These are phyloP conservation scores for Crithidia fasciculata DNA, from an alignment of 208 protist species.

Conservation along the genomic window DNA sequence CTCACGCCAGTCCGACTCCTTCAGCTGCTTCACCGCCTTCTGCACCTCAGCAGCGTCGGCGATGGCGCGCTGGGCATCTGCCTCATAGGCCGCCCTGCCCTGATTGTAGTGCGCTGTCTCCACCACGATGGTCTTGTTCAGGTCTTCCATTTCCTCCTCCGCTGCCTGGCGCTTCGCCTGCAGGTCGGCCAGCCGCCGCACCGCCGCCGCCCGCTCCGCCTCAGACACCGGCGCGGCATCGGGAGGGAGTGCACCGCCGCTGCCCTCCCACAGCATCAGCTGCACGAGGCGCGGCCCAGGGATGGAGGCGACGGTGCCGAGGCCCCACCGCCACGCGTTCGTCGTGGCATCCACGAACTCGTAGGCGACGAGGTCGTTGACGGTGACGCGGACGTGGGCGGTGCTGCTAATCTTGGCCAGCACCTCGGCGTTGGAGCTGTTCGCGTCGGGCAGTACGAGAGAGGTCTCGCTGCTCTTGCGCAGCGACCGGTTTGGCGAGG, in stretches of 20 bases:
- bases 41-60: slow-evolving; percentile 14
- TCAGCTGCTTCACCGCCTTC: slow-evolving; percentile 39
- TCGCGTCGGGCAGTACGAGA: slow-evolving; percentile 4
- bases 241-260: slow-evolving; percentile 22
- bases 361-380: slow-evolving; percentile 60
- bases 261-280: slow-evolving; percentile 45
- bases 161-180: slow-evolving; percentile 24
- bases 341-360: slow-evolving; percentile 46
- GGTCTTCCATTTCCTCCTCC: slow-evolving; percentile 32
- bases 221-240: slow-evolving; percentile 14
- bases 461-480: not conserved
- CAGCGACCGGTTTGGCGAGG: not conserved
- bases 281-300: slow-evolving; percentile 50
- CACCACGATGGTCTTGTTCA: slow-evolving; percentile 28
- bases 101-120: slow-evolving; percentile 28
- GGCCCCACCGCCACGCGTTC: slow-evolving; percentile 47
- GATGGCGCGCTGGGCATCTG: slow-evolving; percentile 10
- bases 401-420: slow-evolving; percentile 18
- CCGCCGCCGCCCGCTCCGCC: slow-evolving; percentile 21
- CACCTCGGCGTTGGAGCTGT: not conserved
- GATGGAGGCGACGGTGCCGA: slow-evolving; percentile 51
- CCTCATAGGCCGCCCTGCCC: slow-evolving; percentile 21
- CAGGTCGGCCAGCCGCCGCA: slow-evolving; percentile 34
- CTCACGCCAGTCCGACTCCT: slow-evolving; percentile 59
- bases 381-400: slow-evolving; percentile 27